These are phyloP conservation scores for Pseudomonodictys pantanalensis DNA, from an alignment of 495 filamentous ascomycete genomes.

Conservation along the genomic window DNA sequence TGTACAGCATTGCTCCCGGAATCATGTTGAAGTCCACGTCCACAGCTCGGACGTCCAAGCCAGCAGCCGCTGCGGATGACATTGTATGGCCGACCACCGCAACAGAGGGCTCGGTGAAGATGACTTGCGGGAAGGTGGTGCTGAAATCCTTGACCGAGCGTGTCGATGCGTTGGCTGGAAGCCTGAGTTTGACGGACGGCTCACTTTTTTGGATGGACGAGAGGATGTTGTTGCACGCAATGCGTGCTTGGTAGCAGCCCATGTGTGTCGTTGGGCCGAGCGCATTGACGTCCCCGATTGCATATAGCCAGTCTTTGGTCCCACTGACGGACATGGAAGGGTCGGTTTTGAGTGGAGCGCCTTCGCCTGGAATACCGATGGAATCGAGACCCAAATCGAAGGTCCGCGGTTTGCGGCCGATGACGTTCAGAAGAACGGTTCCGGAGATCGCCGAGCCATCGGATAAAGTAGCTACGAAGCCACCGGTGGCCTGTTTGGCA, in stretches of 20 bases:
- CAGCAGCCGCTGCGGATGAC: neutral
- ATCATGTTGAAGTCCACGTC: neutral
- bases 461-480: constrained; percentile 11
- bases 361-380: constrained; percentile 21
- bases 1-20: neutral
- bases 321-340: constrained; percentile 13
- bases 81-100: neutral
- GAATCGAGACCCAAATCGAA: constrained; percentile 27
- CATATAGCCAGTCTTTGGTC: constrained; percentile 32
- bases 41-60: neutral
- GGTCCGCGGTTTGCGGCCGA: constrained; percentile 26
- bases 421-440: constrained; percentile 24
- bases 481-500: constrained; percentile 2
- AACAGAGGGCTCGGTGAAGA: constrained; percentile 7
- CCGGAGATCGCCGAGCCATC: constrained; percentile 20
- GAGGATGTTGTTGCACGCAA: constrained; percentile 25
- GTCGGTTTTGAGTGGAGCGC: constrained; percentile 19
- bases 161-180: no score
- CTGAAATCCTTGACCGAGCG: no score
- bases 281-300: constrained; percentile 31
- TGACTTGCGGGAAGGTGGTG: neutral
- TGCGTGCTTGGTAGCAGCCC: constrained; percentile 31
- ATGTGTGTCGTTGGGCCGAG: constrained; percentile 26
- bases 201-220: neutral
- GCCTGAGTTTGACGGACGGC: no score